Evolutionary conservation across 2,329 filamentous ascomycete genomes (phyloP).

Genomic region (Calonectria hawksworthii): DNA sequence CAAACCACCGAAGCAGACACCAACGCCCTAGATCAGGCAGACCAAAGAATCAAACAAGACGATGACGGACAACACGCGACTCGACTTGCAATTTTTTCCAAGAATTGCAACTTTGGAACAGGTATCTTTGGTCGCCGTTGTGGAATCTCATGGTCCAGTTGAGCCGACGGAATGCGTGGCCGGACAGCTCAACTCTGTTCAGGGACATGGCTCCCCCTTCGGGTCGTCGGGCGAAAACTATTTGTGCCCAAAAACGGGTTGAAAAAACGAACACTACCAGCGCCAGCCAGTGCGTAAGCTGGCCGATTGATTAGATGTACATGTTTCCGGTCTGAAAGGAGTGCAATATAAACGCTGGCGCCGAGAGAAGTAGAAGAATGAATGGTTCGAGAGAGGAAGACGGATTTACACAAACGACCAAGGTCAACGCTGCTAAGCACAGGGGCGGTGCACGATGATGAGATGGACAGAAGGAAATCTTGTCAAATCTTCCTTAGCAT

Average conservation of each 20-base stretch:
- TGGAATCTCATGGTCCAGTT: background rate
- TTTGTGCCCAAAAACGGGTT: background rate
- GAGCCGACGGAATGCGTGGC: too few species aligned
- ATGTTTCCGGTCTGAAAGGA: background rate
- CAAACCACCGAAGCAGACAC: background rate
- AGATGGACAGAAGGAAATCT: background rate
- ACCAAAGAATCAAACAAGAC: background rate
- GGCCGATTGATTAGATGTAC: background rate
- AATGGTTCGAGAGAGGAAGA: background rate
- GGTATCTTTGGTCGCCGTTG: background rate
- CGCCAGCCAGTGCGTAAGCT: too few species aligned
- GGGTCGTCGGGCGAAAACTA: background rate
- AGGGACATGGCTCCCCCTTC: background rate
- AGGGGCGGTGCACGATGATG: slow-evolving; percentile 11
- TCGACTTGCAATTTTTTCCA: too few species aligned
- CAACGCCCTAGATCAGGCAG: background rate
- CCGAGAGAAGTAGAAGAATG: background rate
- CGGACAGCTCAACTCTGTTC: too few species aligned
- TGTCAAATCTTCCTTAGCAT: slow-evolving; percentile 3
- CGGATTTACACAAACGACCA: background rate
- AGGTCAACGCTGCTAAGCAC: background rate
- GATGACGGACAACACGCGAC: background rate
- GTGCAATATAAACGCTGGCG: background rate
- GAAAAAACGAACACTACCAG: background rate
- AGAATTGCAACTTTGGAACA: background rate